phyloP scores from a whole-genome alignment of 176 grass and related monocot species.

The Oryza glaberrima region DNA sequence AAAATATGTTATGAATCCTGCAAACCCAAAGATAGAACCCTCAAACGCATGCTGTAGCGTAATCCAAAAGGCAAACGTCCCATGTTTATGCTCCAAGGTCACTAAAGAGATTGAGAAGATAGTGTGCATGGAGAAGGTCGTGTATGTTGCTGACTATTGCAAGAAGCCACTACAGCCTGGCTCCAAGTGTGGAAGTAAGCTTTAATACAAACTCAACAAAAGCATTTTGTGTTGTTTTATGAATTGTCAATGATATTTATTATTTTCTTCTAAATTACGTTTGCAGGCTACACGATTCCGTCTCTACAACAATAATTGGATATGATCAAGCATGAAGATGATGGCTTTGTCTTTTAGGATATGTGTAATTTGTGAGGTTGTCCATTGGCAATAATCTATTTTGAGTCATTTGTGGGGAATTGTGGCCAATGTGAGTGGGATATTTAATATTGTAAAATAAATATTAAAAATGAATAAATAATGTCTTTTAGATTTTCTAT shows the following conservation, averaged over 20 bases:
- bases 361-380: neutral
- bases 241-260: neutral
- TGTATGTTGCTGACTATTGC: slow-evolving; percentile 36
- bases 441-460: neutral
- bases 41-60: slow-evolving; percentile 31
- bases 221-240: neutral
- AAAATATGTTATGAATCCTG: slow-evolving; percentile 28
- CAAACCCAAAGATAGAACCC: slow-evolving; percentile 39
- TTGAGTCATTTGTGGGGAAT: neutral
- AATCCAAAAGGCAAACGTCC: slow-evolving; percentile 18
- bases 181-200: slow-evolving; percentile 59
- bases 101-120: slow-evolving; percentile 23
- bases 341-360: neutral
- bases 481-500: neutral
- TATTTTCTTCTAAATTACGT: neutral
- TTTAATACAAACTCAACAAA: neutral
- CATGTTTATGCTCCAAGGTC: slow-evolving; percentile 46
- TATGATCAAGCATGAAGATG: neutral
- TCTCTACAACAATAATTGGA: neutral
- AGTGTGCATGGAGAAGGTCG: slow-evolving; percentile 55
- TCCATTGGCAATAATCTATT: neutral
- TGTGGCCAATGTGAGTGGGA: neutral
- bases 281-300: slow-evolving; percentile 32
- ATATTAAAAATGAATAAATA: slow-evolving; percentile 14
- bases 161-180: slow-evolving; percentile 31